Evolutionary conservation across 2,329 filamentous ascomycete genomes (phyloP), one percentile per base, ranked within the genome.

Genomic region (Ophioceras dolichostomum): DNA sequence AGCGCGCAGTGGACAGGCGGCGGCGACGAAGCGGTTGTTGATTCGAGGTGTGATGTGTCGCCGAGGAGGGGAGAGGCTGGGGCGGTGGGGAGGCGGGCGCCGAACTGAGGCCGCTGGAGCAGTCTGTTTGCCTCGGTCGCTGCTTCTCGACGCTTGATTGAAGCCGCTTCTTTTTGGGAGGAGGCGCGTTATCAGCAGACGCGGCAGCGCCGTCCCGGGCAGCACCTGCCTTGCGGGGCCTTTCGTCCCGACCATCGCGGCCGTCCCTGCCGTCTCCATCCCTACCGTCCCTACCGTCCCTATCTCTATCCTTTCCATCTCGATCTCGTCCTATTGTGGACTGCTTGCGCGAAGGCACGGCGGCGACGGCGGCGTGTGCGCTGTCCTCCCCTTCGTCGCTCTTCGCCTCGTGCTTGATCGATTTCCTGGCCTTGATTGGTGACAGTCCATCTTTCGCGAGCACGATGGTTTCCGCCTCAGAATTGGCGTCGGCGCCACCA

Each of bases 401-500:
- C 49, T 64, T 70, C 50, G 78, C 73, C 51, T 80, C 77, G 45
- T 79, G 73, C 52, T 78, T 79, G 49, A 72, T 68, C 33, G 73
- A 62, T 56, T 79, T 79, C 41, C 73, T 68, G 41, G 64, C 63
- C 55, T 79, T 79, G 41, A 73, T 72, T 1, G 74, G 75, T 18
- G 75, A 79, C 12, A 38, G 18, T 28, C 73, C 73, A 51, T 79
- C 71, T 50, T 79, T 80, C 20, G 75, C 68, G 24, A 82, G 56
- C 26, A 83, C 77, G 43, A 83, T 79, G 12, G 79, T 83, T 58
- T 83, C 79, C 34, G 79, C 78, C 50, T 83, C 79, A 2, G 79
- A 83, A 48, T 79, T 76, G 49, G 68, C 75, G 41, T 78, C 76
- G 40, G 61, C 60, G 17, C 53, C 55, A 38, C 49, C 55, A 42